Conservation (phyloP, 2,329 filamentous ascomycete genomes). For the Parastagonospora nodorum region DNA sequence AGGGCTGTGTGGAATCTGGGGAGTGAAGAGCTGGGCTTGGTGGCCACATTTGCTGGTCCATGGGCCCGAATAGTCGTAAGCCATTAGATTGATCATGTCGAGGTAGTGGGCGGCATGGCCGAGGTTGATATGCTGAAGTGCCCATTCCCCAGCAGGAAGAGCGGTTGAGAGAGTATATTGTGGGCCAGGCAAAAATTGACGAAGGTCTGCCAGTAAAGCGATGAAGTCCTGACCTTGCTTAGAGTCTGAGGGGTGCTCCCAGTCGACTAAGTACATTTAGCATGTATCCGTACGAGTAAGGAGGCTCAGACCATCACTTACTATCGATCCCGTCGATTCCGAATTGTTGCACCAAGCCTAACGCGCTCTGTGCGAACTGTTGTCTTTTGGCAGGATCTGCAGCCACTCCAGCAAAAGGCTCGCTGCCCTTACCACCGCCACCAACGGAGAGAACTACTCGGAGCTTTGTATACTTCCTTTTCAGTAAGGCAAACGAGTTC, state of each 20-base stretch:
- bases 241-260: conserved; percentile 73
- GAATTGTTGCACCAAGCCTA: conserved; percentile 70
- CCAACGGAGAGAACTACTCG: conserved; percentile 80
- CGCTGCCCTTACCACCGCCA: conserved; percentile 69
- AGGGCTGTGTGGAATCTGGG: conserved; percentile 59
- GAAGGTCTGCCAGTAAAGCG: conserved; percentile 68
- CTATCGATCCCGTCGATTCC: conserved; percentile 78
- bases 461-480: conserved; percentile 70
- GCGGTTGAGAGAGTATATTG: conserved; percentile 73
- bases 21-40: conserved; percentile 74
- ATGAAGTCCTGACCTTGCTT: conserved; percentile 74
- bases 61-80: conserved; percentile 77
- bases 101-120: conserved; percentile 66
- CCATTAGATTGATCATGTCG: conserved; percentile 78
- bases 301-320: conserved; percentile 49
- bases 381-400: conserved; percentile 64
- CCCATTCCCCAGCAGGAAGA: conserved; percentile 69
- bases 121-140: conserved; percentile 73
- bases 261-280: conserved; percentile 65
- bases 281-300: neutral
- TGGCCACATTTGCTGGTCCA: conserved; percentile 73
- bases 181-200: conserved; percentile 70
- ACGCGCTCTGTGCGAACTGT: conserved; percentile 72
- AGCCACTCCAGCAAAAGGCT: conserved; percentile 71
- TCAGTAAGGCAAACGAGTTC: conserved; percentile 74